Evolutionary conservation across 768 basidiomycete species (phyloP).

Genomic region (Dictyophora rubrovolvata): DNA sequence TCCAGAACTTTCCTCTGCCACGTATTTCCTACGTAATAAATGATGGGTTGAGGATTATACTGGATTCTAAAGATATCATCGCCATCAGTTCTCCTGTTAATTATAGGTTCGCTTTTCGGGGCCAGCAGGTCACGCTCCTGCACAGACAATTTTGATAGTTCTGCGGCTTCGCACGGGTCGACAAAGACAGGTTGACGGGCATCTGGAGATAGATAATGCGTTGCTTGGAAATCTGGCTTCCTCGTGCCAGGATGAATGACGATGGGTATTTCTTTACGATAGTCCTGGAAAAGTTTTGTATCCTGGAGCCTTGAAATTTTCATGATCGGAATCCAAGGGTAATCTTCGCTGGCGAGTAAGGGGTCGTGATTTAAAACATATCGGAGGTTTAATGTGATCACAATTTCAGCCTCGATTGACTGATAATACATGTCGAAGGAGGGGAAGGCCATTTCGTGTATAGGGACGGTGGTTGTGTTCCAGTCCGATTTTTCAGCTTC

Average conservation of each 20-base stretch:
- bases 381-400: background rate
- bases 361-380: background rate
- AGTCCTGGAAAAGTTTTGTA: too few relatives aligned
- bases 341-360: background rate
- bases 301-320: too few relatives aligned
- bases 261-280: too few relatives aligned
- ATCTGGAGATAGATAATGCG: background rate
- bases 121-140: background rate
- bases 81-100: too few relatives aligned
- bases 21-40: too few relatives aligned
- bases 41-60: too few relatives aligned
- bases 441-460: background rate
- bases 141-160: background rate
- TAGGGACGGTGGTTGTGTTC: background rate
- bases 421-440: background rate
- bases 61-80: too few relatives aligned
- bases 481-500: too few relatives aligned
- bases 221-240: too few relatives aligned
- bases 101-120: background rate
- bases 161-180: background rate
- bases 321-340: background rate
- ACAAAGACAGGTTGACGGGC: slow-evolving; percentile 1
- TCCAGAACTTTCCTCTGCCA: too few relatives aligned
- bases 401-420: background rate
- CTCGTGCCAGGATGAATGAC: too few relatives aligned